Evolutionary conservation across 164 flowering plant species (phyloP).

Genomic region (Nymphaea colorata): DNA sequence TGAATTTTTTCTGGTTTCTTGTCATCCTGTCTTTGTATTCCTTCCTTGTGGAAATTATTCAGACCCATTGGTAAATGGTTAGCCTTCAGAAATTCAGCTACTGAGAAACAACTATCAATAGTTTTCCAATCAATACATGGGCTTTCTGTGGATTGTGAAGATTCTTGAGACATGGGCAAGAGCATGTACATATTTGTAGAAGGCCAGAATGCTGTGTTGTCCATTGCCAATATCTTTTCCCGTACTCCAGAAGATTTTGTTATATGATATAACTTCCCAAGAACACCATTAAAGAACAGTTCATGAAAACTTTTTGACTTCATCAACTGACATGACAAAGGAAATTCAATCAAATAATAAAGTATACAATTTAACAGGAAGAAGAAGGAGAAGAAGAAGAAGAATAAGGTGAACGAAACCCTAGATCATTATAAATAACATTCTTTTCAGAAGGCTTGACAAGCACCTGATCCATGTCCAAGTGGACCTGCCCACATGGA

Average conservation of each 20-base stretch:
- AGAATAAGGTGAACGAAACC: neutral
- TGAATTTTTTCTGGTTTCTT: slow-evolving; percentile 18
- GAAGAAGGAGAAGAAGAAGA: neutral
- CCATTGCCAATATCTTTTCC: neutral
- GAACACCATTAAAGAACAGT: slow-evolving; percentile 67
- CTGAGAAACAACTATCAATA: slow-evolving; percentile 38
- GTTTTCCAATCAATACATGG: slow-evolving; percentile 50
- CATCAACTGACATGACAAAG: slow-evolving; percentile 29
- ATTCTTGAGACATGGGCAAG: slow-evolving; percentile 41
- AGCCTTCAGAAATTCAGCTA: slow-evolving; percentile 42
- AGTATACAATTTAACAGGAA: neutral
- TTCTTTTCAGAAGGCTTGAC: neutral
- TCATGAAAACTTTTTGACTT: slow-evolving; percentile 75
- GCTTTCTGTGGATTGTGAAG: slow-evolving; percentile 10
- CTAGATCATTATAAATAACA: too few species aligned
- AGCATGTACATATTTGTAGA: slow-evolving; percentile 62
- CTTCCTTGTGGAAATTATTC: neutral
- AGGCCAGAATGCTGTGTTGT: slow-evolving; percentile 37
- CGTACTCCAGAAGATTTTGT: neutral
- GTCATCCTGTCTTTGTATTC: slow-evolving; percentile 6
- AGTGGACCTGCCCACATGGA: slow-evolving; percentile 41
- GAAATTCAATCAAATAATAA: neutral
- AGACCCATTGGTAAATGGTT: slow-evolving; percentile 14
- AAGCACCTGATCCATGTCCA: slow-evolving; percentile 62
- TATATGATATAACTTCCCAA: slow-evolving; percentile 48